Conservation (phyloP, 2,329 filamentous ascomycete species). For the Claviceps fusiformis region DNA sequence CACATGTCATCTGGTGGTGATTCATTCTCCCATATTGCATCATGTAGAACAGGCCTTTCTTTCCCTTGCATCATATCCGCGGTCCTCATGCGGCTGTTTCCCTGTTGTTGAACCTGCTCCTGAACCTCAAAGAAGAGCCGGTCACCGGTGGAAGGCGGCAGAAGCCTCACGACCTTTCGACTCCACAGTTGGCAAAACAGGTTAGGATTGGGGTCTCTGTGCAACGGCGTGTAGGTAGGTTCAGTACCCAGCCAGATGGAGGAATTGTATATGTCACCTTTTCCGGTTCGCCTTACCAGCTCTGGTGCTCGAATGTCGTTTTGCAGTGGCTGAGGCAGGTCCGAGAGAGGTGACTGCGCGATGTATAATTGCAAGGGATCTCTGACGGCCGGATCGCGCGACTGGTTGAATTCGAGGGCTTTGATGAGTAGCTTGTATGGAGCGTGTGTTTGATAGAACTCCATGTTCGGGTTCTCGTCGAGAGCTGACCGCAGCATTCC, state of each 20-base stretch:
- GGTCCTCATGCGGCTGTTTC: conserved; percentile 47
- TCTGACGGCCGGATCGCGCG: conserved; percentile 8
- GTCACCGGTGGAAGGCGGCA: conserved; percentile 50
- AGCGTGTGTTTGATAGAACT: conserved; percentile 44
- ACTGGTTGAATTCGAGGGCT: conserved; percentile 33
- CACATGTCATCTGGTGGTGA: conserved; percentile 19
- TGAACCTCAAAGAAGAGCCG: conserved; percentile 46
- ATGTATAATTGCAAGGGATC: conserved; percentile 53
- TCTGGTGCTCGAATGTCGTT: conserved; percentile 55
- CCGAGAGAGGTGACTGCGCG: conserved; percentile 61
- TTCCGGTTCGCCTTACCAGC: conserved; percentile 49
- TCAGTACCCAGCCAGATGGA: conserved; percentile 81
- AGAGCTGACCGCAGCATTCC: conserved; percentile 18
- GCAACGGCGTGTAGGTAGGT: conserved; percentile 79
- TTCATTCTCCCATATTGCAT: conserved; percentile 51
- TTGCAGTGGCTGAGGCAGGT: conserved; percentile 50
- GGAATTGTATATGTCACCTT: conserved; percentile 73
- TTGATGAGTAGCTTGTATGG: conserved; percentile 53
- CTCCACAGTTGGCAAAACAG: conserved; percentile 74
- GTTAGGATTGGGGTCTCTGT: conserved; percentile 90
- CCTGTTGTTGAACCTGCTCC: conserved; percentile 21
- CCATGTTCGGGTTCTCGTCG: conserved; percentile 11
- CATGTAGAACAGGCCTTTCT: conserved; percentile 53
- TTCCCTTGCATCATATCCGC: conserved; percentile 83
- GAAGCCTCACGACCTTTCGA: conserved; percentile 58